Base-by-base conservation (phyloP, 1,284 basidiomycete species). In the Cystobasidium pallidum region DNA sequence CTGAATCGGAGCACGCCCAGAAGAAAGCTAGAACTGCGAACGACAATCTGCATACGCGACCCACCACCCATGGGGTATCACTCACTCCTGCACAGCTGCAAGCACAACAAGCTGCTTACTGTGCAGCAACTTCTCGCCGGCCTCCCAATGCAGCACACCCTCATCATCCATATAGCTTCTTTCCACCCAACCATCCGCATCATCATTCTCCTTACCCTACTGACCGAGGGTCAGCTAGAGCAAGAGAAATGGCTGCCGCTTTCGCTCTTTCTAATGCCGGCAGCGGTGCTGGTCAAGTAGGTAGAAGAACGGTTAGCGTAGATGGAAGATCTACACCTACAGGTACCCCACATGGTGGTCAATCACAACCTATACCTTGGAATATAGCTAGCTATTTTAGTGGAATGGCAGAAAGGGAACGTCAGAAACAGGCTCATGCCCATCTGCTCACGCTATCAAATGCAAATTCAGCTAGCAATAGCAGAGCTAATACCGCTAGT, bases 231-330 rank as follows among this genome's bases (percentile, higher is more conserved):
- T 41, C 52, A n/a, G 57, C 57, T 24, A 61, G 67, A 59, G n/a
- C 55, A 7, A 49, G 45, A 49, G 67, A 70, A 52, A 30, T 61
- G 32, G 67, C 67, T 45, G 67, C 67, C 32, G 67, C 67, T 32
- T 39, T 51, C 26, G 67, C 67, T 10, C 45, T 70, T 15, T 57
- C 67, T 2, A 62, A 47, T 32, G 67, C 67, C 13, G 55, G 66
- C 32, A 52, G 51, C 26, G 66, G 49, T 24, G 26, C 24, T n/a
- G 45, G 15, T 15, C 8, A 43, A 45, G 45, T 28, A 43, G 54
- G 47, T 19, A n/a, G 36, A 11, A 55, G 66, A 32, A 52, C 51
- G 34, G 41, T 59, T 19, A 45, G 52, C 41, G 66, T 59, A 55
- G 66, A 67, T 58, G 55, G 66, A 36, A 52, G 66, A 24, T 28